phyloP scores from a whole-genome alignment of 495 filamentous ascomycete genomes.

The Amphirosellinia nigrospora region DNA sequence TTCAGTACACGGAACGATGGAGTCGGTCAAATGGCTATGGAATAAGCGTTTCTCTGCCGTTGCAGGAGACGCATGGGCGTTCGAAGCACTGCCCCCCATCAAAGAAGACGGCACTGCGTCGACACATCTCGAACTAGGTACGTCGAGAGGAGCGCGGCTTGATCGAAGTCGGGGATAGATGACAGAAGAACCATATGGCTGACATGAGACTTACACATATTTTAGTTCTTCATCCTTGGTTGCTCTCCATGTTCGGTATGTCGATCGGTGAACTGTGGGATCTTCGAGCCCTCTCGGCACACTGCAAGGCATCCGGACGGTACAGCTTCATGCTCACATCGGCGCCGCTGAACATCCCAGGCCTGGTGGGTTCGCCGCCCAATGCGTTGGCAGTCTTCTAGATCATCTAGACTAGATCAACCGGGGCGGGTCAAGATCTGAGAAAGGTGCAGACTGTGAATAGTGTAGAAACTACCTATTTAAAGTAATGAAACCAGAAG shows the following conservation, averaged over 20 bases:
- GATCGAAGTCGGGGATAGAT: not conserved
- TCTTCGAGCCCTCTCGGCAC: constrained; percentile 56
- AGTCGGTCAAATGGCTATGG: constrained; percentile 64
- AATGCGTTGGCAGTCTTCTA: constrained; percentile 63
- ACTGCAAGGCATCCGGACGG: constrained; percentile 59
- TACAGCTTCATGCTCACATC: constrained; percentile 75
- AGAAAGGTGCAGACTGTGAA: not conserved
- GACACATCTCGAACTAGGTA: constrained; percentile 40
- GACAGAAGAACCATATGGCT: constrained; percentile 1
- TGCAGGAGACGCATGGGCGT: constrained; percentile 55
- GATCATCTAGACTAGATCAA: no score
- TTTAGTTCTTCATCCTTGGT: constrained; percentile 64
- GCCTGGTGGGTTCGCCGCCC: constrained; percentile 53
- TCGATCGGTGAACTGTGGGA: constrained; percentile 70
- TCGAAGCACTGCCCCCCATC: constrained; percentile 51
- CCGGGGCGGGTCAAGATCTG: no score
- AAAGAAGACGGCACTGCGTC: constrained; percentile 42
- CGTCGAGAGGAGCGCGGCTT: constrained; percentile 24
- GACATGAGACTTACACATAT: not conserved
- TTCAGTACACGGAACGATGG: constrained; percentile 55
- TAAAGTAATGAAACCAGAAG: not conserved
- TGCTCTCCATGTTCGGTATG: constrained; percentile 70
- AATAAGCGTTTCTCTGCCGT: constrained; percentile 61
- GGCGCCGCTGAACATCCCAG: constrained; percentile 64
- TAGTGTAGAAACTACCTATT: not conserved